Percentiles rank a stretch among this genome's conserved stretches.
phyloP scores from a whole-genome alignment of 2,329 filamentous ascomycete species.

The Fusarium chuoi region DNA sequence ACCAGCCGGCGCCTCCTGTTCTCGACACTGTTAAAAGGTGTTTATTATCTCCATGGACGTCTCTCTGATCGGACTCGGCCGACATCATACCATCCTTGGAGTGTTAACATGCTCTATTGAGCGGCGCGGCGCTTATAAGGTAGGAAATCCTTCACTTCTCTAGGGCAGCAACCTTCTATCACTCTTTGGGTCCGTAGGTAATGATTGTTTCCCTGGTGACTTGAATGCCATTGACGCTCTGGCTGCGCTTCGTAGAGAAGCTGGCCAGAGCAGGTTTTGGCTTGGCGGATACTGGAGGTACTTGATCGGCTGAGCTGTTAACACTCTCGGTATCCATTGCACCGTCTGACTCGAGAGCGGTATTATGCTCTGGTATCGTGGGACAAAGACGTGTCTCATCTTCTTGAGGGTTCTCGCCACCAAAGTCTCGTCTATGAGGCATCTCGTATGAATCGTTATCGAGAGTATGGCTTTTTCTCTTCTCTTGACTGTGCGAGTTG shows the following conservation, averaged over 20 bases:
- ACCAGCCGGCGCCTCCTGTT: neutral
- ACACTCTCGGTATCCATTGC: slow-evolving; percentile 39
- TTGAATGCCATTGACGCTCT: slow-evolving; percentile 36
- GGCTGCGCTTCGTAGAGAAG: slow-evolving; percentile 28
- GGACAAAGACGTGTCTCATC: slow-evolving; percentile 41
- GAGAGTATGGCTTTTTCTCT: slow-evolving; percentile 26
- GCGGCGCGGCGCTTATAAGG: slow-evolving; percentile 19
- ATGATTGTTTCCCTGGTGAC: slow-evolving; percentile 42
- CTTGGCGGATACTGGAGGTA: slow-evolving; percentile 8
- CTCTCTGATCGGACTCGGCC: neutral
- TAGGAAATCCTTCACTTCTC: neutral
- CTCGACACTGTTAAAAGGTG: neutral
- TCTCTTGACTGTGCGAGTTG: slow-evolving; percentile 24
- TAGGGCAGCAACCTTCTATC: neutral
- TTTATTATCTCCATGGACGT: slow-evolving; percentile 1
- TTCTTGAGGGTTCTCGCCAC: slow-evolving; percentile 27
- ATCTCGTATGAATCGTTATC: slow-evolving; percentile 41
- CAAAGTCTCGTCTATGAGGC: slow-evolving; percentile 30
- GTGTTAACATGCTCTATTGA: slow-evolving; percentile 9
- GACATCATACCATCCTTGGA: slow-evolving; percentile 1
- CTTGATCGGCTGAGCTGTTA: slow-evolving; percentile 30
- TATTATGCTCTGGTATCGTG: slow-evolving; percentile 7
- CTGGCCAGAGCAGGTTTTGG: slow-evolving; percentile 36
- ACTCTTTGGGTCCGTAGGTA: slow-evolving; percentile 29
- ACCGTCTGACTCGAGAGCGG: slow-evolving; percentile 14